Evolutionary conservation across 805 yeast species (phyloP).

Genomic region (Pichia membranifaciens): DNA sequence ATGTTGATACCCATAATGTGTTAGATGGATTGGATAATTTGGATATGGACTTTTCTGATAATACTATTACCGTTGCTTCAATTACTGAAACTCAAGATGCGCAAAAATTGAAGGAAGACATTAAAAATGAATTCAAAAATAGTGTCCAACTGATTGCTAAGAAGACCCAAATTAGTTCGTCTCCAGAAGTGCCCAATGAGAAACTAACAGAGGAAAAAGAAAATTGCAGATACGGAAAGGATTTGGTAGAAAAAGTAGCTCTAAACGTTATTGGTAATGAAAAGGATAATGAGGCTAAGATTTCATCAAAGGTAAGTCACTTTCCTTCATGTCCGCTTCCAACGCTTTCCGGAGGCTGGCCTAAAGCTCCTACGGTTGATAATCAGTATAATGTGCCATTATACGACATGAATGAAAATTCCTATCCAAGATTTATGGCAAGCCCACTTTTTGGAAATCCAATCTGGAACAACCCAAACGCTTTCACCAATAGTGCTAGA

Average conservation of each 20-base stretch:
- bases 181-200: neutral
- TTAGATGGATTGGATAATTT: neutral
- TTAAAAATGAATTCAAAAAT: neutral
- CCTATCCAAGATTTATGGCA: neutral
- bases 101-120: neutral
- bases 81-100: neutral
- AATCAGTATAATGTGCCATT: neutral
- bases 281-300: neutral
- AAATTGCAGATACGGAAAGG: neutral
- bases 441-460: constrained; percentile 2
- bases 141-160: neutral
- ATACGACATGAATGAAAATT: neutral
- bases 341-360: neutral
- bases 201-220: neutral
- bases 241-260: constrained; percentile 2
- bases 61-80: neutral
- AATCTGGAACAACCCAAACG: neutral
- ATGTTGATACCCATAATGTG: constrained; percentile 1
- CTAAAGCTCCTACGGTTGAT: neutral
- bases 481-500: neutral
- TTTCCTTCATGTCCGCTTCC: neutral
- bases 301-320: neutral
- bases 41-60: neutral
- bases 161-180: too few species aligned
- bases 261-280: constrained; percentile 1